Evolutionary conservation across 1,284 basidiomycete species (phyloP).

Genomic region (Stygiomarasmius scandens): DNA sequence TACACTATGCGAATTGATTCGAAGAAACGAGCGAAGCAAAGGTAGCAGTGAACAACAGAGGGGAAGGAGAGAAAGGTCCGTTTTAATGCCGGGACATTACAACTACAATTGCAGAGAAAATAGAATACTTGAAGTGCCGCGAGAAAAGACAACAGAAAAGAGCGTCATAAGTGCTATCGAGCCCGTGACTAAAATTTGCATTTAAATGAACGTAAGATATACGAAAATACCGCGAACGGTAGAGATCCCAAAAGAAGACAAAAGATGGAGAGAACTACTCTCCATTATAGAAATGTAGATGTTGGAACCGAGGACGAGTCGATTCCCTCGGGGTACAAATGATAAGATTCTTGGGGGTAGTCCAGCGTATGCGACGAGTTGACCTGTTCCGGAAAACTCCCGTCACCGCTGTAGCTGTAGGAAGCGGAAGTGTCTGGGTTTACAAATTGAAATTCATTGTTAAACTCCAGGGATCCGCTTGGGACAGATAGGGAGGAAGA

Average conservation of each 20-base stretch:
- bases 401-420: neutral
- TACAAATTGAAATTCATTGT: neutral
- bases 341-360: neutral
- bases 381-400: neutral
- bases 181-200: neutral
- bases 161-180: neutral
- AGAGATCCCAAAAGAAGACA: neutral
- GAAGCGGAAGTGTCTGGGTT: neutral
- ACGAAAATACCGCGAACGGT: neutral
- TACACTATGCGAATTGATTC: neutral
- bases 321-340: neutral
- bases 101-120: neutral
- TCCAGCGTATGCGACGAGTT: neutral
- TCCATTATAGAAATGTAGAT: neutral
- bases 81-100: neutral
- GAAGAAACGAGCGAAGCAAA: neutral
- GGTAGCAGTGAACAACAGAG: neutral
- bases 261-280: no score
- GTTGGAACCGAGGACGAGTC: neutral
- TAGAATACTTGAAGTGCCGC: neutral
- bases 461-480: neutral
- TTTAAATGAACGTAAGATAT: neutral
- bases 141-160: neutral
- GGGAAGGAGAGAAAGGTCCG: neutral
- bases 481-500: neutral